Conservation (phyloP, 2,329 filamentous ascomycete species). For the Biscogniauxia mediterranea region DNA sequence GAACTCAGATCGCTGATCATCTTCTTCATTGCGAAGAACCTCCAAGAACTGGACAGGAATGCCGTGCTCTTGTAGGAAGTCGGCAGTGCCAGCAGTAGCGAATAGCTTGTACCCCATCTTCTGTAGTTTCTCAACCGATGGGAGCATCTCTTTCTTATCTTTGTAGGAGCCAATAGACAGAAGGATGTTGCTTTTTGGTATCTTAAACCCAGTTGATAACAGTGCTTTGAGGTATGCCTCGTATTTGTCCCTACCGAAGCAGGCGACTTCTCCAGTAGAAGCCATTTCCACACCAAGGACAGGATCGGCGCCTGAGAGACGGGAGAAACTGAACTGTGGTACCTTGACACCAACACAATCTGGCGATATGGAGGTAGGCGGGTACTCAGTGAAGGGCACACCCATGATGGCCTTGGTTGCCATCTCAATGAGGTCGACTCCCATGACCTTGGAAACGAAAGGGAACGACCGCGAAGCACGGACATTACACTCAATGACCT, state of each 20-base stretch:
- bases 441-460: conserved; percentile 98
- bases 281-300: conserved; percentile 99
- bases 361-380: conserved; percentile 69
- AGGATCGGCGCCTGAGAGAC: conserved; percentile 91
- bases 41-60: conserved; percentile 93
- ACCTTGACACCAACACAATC: conserved; percentile 96
- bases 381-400: conserved; percentile 78
- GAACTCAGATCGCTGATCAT: conserved; percentile 91
- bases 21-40: conserved; percentile 72
- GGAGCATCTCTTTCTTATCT: conserved; percentile 96
- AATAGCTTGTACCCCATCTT: conserved; percentile 93
- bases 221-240: conserved; percentile 97
- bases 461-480: conserved; percentile 95
- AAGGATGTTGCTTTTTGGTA: conserved; percentile 93
- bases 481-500: conserved; percentile 99
- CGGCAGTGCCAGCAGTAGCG: conserved; percentile 92
- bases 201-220: conserved; percentile 91
- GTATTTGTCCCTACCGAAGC: conserved; percentile 92
- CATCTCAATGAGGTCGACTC: conserved; percentile 96
- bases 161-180: conserved; percentile 96
- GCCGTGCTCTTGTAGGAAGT: conserved; percentile 91
- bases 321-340: conserved; percentile 97
- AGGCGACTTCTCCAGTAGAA: conserved; percentile 96
- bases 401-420: conserved; percentile 96
- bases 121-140: conserved; percentile 85